Percentiles rank a stretch among this genome's conserved stretches.
Evolutionary conservation across 2,329 filamentous ascomycete species (phyloP).

Genomic region (Stachybotrys chlorohalonatus): DNA sequence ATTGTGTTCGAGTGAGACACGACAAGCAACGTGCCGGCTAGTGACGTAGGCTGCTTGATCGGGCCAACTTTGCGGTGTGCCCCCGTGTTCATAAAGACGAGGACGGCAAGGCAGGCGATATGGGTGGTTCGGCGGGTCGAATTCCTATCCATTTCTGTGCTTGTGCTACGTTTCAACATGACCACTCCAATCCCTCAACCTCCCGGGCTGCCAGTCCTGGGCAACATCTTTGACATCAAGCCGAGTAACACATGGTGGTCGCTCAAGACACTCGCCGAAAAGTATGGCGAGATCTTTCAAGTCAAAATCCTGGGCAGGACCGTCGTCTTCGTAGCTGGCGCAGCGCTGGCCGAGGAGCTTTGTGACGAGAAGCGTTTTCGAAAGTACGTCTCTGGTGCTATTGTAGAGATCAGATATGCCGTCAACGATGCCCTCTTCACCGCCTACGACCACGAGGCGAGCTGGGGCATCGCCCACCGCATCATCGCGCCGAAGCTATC

Average conservation of each 20-base stretch:
- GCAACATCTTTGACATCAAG: slow-evolving; percentile 25
- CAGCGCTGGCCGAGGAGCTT: slow-evolving; percentile 37
- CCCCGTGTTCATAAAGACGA: not conserved
- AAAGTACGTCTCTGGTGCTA: slow-evolving; percentile 43
- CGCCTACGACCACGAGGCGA: slow-evolving; percentile 36
- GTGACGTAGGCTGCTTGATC: not conserved
- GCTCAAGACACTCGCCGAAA: slow-evolving; percentile 23
- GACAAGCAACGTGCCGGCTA: not conserved
- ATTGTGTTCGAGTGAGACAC: not conserved
- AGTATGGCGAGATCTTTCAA: slow-evolving; percentile 29
- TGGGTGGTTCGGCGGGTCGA: not conserved
- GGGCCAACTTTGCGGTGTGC: not conserved
- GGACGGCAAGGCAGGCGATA: not conserved
- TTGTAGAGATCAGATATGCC: slow-evolving; percentile 40
- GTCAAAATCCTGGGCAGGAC: slow-evolving; percentile 23
- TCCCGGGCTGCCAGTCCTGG: slow-evolving; percentile 23
- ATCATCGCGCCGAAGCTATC: slow-evolving; percentile 39
- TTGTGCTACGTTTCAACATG: slow-evolving; percentile 11
- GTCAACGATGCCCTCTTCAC: slow-evolving; percentile 45
- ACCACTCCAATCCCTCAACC: slow-evolving; percentile 24
- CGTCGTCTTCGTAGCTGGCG: slow-evolving; percentile 36
- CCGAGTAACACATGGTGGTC: slow-evolving; percentile 26
- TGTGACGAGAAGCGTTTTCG: slow-evolving; percentile 45
- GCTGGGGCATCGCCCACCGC: slow-evolving; percentile 42
- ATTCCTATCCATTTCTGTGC: not conserved